phyloP scores from a whole-genome alignment of 1,139 yeast species.

The Yamadazyma mexicana region DNA sequence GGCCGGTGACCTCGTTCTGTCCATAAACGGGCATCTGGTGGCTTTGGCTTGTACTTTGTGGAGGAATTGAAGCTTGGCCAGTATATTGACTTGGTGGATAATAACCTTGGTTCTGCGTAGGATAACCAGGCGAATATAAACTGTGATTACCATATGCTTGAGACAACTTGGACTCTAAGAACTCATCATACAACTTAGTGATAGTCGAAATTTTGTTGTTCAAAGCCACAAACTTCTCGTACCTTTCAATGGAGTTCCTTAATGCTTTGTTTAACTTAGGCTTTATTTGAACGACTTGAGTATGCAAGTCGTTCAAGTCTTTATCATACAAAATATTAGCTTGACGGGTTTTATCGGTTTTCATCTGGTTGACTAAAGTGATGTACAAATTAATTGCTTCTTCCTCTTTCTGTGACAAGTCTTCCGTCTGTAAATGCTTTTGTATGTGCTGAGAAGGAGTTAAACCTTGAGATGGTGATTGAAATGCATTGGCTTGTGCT shows the following conservation, averaged over 20 bases:
- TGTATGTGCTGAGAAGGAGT: conserved; percentile 16
- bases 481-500: conserved; percentile 7
- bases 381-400: conserved; percentile 70
- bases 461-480: conserved; percentile 8
- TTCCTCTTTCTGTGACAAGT: conserved; percentile 60
- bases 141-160: conserved; percentile 44
- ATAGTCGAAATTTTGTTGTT: conserved; percentile 82
- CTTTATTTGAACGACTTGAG: conserved; percentile 61
- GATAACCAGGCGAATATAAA: conserved; percentile 10
- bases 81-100: conserved; percentile 1
- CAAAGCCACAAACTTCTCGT: conserved; percentile 72
- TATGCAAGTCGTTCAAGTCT: conserved; percentile 62
- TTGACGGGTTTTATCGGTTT: conserved; percentile 47
- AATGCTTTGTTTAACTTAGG: conserved; percentile 75
- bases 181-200: conserved; percentile 72
- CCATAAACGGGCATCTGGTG: neutral
- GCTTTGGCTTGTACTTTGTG: conserved; percentile 2
- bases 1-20: neutral
- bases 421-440: conserved; percentile 20
- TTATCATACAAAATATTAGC: conserved; percentile 62
- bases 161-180: conserved; percentile 66
- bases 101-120: neutral
- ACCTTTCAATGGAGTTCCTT: conserved; percentile 61
- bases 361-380: conserved; percentile 57
- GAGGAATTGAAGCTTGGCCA: neutral